These are phyloP conservation scores for Wickerhamiella azymoides DNA, from an alignment of 805 yeast species.

Conservation along the genomic window DNA sequence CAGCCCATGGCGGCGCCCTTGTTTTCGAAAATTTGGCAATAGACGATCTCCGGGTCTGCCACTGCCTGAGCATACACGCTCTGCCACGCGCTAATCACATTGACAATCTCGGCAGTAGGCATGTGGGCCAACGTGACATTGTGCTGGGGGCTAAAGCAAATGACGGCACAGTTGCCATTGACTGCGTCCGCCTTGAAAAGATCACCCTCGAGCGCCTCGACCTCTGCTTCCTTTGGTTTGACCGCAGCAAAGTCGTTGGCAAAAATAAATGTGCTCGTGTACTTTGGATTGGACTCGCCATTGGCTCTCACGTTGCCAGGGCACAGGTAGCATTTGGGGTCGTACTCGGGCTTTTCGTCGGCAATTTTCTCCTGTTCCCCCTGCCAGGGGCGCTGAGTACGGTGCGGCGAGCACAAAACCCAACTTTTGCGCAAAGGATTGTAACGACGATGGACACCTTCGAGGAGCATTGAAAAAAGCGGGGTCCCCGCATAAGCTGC, in stretches of 20 bases:
- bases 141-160: conserved; percentile 61
- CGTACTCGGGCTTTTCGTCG: conserved; percentile 39
- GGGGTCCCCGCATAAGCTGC: not conserved
- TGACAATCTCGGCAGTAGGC: conserved; percentile 31
- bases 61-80: conserved; percentile 33
- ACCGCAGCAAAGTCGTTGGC: conserved; percentile 64
- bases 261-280: conserved; percentile 44
- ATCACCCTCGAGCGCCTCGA: conserved; percentile 23
- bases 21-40: conserved; percentile 62
- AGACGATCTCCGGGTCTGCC: conserved; percentile 31
- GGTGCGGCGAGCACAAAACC: conserved; percentile 62
- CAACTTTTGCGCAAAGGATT: conserved; percentile 57
- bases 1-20: conserved; percentile 75
- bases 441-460: conserved; percentile 42
- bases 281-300: conserved; percentile 45
- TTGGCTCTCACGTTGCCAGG: conserved; percentile 57
- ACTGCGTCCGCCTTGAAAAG: conserved; percentile 45
- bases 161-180: conserved; percentile 54
- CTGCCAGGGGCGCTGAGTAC: conserved; percentile 71
- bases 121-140: conserved; percentile 51
- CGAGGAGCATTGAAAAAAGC: conserved; percentile 2
- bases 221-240: conserved; percentile 22
- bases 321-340: conserved; percentile 55
- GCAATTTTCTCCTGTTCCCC: conserved; percentile 48
- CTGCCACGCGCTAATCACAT: conserved; percentile 51